A percentile compares a stretch with the other conserved stretches of the same genome.
Conservation (phyloP, 2,329 filamentous ascomycete species). For the Claviceps sp. region DNA sequence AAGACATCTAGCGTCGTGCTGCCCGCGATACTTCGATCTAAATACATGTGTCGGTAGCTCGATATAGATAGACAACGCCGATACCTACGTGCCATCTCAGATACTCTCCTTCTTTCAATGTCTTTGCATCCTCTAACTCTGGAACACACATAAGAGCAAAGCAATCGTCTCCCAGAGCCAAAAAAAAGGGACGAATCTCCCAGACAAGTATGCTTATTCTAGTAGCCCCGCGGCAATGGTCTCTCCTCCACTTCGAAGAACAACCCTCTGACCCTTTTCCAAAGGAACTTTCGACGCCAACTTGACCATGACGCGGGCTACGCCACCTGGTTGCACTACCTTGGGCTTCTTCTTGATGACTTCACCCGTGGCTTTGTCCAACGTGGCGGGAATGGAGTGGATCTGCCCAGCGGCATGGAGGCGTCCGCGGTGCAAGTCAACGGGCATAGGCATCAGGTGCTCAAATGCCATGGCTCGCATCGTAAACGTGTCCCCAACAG, state of each 20-base stretch:
- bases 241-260: conserved; percentile 65
- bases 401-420: conserved; percentile 69
- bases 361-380: conserved; percentile 71
- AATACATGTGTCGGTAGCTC: neutral
- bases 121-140: too few relatives aligned
- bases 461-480: conserved; percentile 84
- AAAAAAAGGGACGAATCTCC: neutral
- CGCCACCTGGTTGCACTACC: conserved; percentile 64
- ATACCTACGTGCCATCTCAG: neutral
- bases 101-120: neutral
- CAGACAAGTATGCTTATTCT: conserved; percentile 35
- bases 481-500: conserved; percentile 59
- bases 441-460: conserved; percentile 72
- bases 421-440: conserved; percentile 80
- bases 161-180: neutral
- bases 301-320: conserved; percentile 66
- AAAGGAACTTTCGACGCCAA: conserved; percentile 63
- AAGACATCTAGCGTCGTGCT: neutral
- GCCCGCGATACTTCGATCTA: neutral
- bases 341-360: conserved; percentile 71
- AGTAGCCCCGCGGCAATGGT: conserved; percentile 82
- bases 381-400: conserved; percentile 51
- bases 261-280: conserved; percentile 66
- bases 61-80: neutral
- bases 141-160: neutral